These are phyloP conservation scores for Neofusicoccum umdonicola DNA, from an alignment of 2,329 filamentous ascomycete species.

Conservation along the genomic window DNA sequence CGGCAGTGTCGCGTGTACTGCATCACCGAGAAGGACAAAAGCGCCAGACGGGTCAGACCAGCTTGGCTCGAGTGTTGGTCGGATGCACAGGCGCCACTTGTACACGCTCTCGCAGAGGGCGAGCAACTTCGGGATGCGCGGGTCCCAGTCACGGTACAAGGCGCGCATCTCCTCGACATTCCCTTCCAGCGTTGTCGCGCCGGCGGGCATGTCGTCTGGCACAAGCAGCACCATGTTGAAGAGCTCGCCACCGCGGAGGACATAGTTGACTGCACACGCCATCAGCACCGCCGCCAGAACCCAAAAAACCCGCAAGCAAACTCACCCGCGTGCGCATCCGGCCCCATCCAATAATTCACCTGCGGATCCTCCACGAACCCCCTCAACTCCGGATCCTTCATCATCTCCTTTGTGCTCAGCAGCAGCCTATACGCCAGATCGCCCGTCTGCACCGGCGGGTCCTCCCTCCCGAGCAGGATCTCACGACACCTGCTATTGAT, in stretches of 20 bases:
- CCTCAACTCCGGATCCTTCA: slow-evolving; percentile 47
- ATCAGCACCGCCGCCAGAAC: not conserved
- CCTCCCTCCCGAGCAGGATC: slow-evolving; percentile 43
- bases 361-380: slow-evolving; percentile 48
- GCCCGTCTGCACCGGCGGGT: slow-evolving; percentile 50
- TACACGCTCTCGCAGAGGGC: slow-evolving; percentile 56
- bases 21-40: slow-evolving; percentile 62
- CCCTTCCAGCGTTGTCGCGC: slow-evolving; percentile 46
- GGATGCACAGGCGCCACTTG: slow-evolving; percentile 62
- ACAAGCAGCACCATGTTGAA: slow-evolving; percentile 54
- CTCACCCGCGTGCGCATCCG: slow-evolving; percentile 48
- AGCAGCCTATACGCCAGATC: slow-evolving; percentile 53
- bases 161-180: slow-evolving; percentile 55
- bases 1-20: slow-evolving; percentile 63
- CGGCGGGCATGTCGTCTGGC: slow-evolving; percentile 50
- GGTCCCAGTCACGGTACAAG: slow-evolving; percentile 59
- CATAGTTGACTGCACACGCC: slow-evolving; percentile 46
- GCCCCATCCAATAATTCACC: slow-evolving; percentile 55
- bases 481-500: slow-evolving; percentile 48
- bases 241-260: slow-evolving; percentile 47
- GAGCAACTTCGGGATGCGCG: slow-evolving; percentile 52
- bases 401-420: slow-evolving; percentile 46
- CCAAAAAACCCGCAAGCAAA: not conserved
- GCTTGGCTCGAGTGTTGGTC: slow-evolving; percentile 50
- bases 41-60: slow-evolving; percentile 58